A percentile compares a stretch with the other conserved stretches of the same genome.
These are phyloP conservation scores for Inga leiocalycina DNA, from an alignment of 306 rosid genomes.

Conservation along the genomic window DNA sequence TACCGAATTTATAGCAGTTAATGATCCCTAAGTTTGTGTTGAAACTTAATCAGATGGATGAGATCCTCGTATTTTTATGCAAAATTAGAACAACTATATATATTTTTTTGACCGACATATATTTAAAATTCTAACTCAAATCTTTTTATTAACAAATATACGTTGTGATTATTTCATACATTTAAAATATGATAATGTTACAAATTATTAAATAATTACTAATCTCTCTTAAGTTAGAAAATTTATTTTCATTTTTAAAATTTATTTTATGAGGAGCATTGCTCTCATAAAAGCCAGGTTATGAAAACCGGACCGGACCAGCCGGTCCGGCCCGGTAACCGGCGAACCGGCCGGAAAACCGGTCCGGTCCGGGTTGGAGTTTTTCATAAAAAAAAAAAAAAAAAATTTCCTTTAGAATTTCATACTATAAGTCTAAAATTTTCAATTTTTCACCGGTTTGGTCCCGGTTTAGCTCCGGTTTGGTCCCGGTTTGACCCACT, in stretches of 20 bases:
- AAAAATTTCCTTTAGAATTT: too few species aligned
- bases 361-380: too few species aligned
- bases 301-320: too few species aligned
- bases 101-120: neutral
- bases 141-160: neutral
- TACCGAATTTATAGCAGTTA: slow-evolving; percentile 2
- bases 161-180: neutral
- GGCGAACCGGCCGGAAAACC: too few species aligned
- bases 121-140: neutral
- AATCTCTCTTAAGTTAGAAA: neutral
- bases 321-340: too few species aligned
- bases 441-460: too few species aligned
- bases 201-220: neutral
- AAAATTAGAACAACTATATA: neutral
- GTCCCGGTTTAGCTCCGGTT: too few species aligned
- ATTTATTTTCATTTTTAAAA: neutral
- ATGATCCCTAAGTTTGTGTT: neutral
- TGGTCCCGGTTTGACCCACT: too few species aligned
- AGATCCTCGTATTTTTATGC: neutral
- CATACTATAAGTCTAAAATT: too few species aligned
- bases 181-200: neutral
- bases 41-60: neutral
- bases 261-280: too few species aligned
- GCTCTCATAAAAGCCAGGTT: too few species aligned
- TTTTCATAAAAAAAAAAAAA: too few species aligned